A percentile compares a stretch with the other conserved stretches of the same genome.
These are phyloP conservation scores for Xylaria acuta DNA, from an alignment of 495 filamentous ascomycete genomes.

Conservation along the genomic window DNA sequence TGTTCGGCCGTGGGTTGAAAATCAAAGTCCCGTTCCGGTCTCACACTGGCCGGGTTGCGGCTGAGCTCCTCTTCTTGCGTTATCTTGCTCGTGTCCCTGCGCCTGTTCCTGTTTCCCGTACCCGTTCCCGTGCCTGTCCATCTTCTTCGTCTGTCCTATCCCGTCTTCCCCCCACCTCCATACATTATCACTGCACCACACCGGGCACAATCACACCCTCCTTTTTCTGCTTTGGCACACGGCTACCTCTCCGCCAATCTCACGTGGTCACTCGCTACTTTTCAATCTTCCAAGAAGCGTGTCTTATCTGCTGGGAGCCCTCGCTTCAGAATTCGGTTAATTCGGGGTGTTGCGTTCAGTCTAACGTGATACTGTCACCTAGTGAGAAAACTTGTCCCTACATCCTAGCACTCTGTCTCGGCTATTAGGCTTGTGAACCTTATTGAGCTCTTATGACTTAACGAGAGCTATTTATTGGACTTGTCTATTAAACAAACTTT, in stretches of 20 bases:
- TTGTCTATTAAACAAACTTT: slow-evolving; percentile 1
- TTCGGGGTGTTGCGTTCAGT: not conserved
- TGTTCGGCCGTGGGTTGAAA: slow-evolving; percentile 4
- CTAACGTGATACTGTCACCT: not conserved
- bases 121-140: not conserved
- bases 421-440: not conserved
- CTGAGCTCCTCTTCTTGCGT: slow-evolving; percentile 92
- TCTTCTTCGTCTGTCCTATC: not conserved
- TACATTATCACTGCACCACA: slow-evolving; percentile 15
- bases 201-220: slow-evolving; percentile 19
- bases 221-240: not conserved
- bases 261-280: slow-evolving; percentile 23
- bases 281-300: not conserved
- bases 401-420: not conserved
- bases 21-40: not conserved
- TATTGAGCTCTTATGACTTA: not conserved
- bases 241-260: not conserved
- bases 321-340: not conserved
- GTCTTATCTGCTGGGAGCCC: not conserved
- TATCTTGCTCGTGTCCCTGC: slow-evolving; percentile 66
- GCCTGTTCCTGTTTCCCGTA: slow-evolving; percentile 34
- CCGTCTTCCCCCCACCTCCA: slow-evolving; percentile 5
- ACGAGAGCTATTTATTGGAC: slow-evolving; percentile 8
- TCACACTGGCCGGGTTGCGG: slow-evolving; percentile 3
- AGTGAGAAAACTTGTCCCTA: not conserved